Evolutionary conservation across 495 filamentous ascomycete genomes (phyloP).

Genomic region (Bacidia gigantensis): DNA sequence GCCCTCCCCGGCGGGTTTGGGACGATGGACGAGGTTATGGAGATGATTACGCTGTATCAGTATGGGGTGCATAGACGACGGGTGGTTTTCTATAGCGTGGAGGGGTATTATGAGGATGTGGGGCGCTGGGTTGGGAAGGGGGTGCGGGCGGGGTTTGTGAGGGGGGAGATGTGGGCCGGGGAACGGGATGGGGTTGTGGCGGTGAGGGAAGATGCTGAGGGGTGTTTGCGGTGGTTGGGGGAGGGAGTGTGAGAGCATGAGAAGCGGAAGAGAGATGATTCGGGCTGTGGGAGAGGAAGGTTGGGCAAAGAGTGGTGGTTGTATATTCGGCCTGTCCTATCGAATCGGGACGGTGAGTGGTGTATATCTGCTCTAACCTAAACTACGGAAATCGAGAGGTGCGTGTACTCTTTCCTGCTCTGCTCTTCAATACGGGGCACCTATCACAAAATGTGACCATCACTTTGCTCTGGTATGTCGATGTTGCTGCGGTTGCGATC

Average conservation of each 20-base stretch:
- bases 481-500: too few relatives aligned
- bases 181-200: background rate
- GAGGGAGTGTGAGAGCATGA: background rate
- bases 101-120: conserved; percentile 64
- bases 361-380: too few relatives aligned
- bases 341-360: too few relatives aligned
- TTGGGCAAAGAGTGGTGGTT: too few relatives aligned
- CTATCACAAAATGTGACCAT: too few relatives aligned
- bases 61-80: conserved; percentile 76
- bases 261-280: too few relatives aligned
- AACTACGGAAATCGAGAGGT: too few relatives aligned
- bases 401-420: too few relatives aligned
- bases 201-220: background rate
- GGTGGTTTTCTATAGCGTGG: conserved; percentile 66
- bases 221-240: conserved; percentile 1
- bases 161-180: background rate
- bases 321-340: too few relatives aligned
- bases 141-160: conserved; percentile 2
- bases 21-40: conserved; percentile 93
- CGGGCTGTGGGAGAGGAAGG: too few relatives aligned
- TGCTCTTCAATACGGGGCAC: too few relatives aligned
- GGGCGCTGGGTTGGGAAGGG: conserved; percentile 1
- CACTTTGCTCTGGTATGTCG: too few relatives aligned
- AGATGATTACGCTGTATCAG: conserved; percentile 93
- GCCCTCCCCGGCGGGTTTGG: conserved; percentile 82